Conservation (phyloP, 2,329 filamentous ascomycete species). For the Colletotrichum aenigma region DNA sequence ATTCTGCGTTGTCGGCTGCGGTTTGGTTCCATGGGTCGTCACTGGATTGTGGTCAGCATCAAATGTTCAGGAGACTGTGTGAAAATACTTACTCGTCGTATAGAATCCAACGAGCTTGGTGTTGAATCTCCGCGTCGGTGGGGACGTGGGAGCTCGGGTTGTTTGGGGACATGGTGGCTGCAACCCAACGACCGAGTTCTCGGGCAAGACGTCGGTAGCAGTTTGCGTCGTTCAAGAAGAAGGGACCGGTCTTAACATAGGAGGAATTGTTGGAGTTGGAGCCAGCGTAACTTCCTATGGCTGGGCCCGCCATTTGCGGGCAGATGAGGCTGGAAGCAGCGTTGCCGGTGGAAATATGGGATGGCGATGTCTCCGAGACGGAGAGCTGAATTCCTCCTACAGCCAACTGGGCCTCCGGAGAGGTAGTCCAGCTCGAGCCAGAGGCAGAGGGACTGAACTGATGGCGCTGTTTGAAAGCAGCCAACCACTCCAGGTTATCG, state of each 20-base stretch:
- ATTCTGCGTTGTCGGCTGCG: conserved; percentile 66
- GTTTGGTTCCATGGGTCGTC: conserved; percentile 71
- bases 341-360: not conserved
- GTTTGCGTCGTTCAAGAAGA: conserved; percentile 65
- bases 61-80: not conserved
- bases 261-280: not conserved
- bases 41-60: conserved; percentile 35
- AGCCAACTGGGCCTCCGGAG: not conserved
- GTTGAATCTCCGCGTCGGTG: conserved; percentile 65
- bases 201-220: conserved; percentile 61
- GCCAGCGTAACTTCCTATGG: not conserved
- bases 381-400: not conserved
- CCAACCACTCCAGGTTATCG: conserved; percentile 59
- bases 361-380: not conserved
- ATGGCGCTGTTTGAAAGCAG: conserved; percentile 56
- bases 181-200: conserved; percentile 58
- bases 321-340: not conserved
- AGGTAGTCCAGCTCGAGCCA: not conserved
- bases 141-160: conserved; percentile 65
- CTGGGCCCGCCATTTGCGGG: not conserved
- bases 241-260: conserved; percentile 28
- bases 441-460: not conserved
- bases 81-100: conserved; percentile 60
- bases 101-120: conserved; percentile 66
- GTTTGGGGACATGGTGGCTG: conserved; percentile 59